These are phyloP conservation scores for Santalum album DNA, from an alignment of 164 flowering plant species.

Conservation along the genomic window DNA sequence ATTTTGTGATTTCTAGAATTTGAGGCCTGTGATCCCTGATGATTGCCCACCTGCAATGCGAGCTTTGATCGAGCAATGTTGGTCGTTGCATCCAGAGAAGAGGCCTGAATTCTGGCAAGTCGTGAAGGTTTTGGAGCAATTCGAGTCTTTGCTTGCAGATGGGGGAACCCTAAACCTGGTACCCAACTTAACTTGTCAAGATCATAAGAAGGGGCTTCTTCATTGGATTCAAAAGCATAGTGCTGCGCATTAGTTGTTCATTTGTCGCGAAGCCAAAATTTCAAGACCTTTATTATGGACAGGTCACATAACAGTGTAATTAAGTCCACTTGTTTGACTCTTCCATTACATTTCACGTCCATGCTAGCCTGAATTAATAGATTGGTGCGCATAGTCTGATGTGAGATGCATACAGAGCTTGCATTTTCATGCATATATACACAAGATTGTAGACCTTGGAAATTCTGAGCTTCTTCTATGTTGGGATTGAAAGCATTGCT, in stretches of 20 bases:
- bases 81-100: constrained; percentile 53
- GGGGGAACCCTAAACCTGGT: constrained; percentile 57
- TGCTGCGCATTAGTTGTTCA: constrained; percentile 20
- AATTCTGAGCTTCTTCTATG: not conserved
- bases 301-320: constrained; percentile 23
- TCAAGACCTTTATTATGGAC: constrained; percentile 13
- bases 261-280: constrained; percentile 48
- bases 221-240: constrained; percentile 76
- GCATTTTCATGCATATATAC: constrained; percentile 2
- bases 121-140: constrained; percentile 66
- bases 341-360: constrained; percentile 9
- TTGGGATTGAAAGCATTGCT: not conserved
- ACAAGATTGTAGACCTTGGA: constrained; percentile 4
- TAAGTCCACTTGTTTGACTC: constrained; percentile 18
- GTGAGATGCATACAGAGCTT: not conserved
- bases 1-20: constrained; percentile 40
- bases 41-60: constrained; percentile 60
- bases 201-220: constrained; percentile 70
- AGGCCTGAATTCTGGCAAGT: constrained; percentile 75
- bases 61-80: constrained; percentile 67
- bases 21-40: constrained; percentile 61
- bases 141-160: constrained; percentile 45
- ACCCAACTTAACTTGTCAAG: constrained; percentile 31
- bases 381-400: not conserved
- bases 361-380: constrained; percentile 9